Evolutionary conservation across 1,284 basidiomycete genomes (phyloP).

Genomic region (Neonothopanus nambi): DNA sequence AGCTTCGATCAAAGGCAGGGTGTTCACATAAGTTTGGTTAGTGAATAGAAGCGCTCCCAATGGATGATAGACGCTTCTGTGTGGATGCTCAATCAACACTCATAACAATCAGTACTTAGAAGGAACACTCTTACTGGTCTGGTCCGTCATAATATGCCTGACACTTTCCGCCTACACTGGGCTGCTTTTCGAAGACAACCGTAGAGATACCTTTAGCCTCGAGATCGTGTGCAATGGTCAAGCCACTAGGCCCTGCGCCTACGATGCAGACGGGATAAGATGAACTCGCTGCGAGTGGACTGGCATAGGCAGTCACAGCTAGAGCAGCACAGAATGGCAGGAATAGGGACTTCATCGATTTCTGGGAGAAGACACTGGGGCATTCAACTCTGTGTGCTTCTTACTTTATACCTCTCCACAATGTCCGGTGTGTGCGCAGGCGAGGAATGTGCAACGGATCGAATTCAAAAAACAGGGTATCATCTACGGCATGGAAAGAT

Average conservation of each 20-base stretch:
- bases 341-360: too few relatives aligned
- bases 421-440: too few relatives aligned
- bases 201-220: slow-evolving; percentile 3
- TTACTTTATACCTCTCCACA: too few relatives aligned
- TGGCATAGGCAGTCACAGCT: too few relatives aligned
- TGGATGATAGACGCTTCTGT: slow-evolving; percentile 4
- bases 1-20: slow-evolving; percentile 7
- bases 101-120: background rate
- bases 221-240: slow-evolving; percentile 9
- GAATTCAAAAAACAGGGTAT: too few relatives aligned
- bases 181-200: slow-evolving; percentile 10
- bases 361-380: too few relatives aligned
- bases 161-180: slow-evolving; percentile 13
- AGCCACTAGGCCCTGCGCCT: slow-evolving; percentile 12
- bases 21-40: slow-evolving; percentile 11
- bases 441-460: too few relatives aligned
- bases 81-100: too few relatives aligned
- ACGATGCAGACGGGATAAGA: slow-evolving; percentile 10
- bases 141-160: slow-evolving; percentile 13
- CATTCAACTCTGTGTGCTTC: too few relatives aligned
- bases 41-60: slow-evolving; percentile 13
- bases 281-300: too few relatives aligned
- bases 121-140: background rate
- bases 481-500: too few relatives aligned
- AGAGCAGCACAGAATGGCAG: too few relatives aligned